These are phyloP conservation scores for Nematodospora anomalae DNA, from an alignment of 1,139 yeast genomes.

Conservation along the genomic window DNA sequence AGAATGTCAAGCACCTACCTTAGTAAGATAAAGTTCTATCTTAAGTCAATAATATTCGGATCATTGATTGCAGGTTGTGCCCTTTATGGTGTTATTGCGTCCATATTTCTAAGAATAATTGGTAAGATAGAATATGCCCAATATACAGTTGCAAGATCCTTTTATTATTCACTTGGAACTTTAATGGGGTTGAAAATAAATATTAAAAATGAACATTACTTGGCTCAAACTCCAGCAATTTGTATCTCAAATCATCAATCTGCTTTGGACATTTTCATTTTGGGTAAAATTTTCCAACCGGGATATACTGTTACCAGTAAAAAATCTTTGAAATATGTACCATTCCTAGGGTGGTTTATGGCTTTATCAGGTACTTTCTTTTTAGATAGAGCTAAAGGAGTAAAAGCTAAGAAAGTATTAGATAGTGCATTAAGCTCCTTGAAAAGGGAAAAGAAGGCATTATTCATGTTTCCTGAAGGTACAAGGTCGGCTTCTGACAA, in stretches of 20 bases:
- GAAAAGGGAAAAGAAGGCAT: constrained; percentile 61
- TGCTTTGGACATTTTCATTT: constrained; percentile 74
- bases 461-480: constrained; percentile 93
- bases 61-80: constrained; percentile 60
- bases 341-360: constrained; percentile 98
- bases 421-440: constrained; percentile 64
- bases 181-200: constrained; percentile 69
- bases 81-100: constrained; percentile 73
- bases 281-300: constrained; percentile 83
- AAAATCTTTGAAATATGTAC: constrained; percentile 76
- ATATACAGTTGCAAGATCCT: constrained; percentile 85
- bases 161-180: constrained; percentile 59
- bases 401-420: constrained; percentile 72
- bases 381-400: constrained; percentile 79
- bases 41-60: constrained; percentile 56
- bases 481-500: constrained; percentile 77
- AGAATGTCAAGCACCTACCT: constrained; percentile 4
- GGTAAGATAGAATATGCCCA: constrained; percentile 85
- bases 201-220: constrained; percentile 53
- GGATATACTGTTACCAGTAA: constrained; percentile 94
- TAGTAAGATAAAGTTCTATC: constrained; percentile 42
- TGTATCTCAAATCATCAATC: constrained; percentile 90
- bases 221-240: constrained; percentile 73
- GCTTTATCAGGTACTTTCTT: constrained; percentile 85
- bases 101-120: constrained; percentile 60